phyloP scores from a whole-genome alignment of 495 filamentous ascomycete genomes.

The Chaetomium cochliodes region DNA sequence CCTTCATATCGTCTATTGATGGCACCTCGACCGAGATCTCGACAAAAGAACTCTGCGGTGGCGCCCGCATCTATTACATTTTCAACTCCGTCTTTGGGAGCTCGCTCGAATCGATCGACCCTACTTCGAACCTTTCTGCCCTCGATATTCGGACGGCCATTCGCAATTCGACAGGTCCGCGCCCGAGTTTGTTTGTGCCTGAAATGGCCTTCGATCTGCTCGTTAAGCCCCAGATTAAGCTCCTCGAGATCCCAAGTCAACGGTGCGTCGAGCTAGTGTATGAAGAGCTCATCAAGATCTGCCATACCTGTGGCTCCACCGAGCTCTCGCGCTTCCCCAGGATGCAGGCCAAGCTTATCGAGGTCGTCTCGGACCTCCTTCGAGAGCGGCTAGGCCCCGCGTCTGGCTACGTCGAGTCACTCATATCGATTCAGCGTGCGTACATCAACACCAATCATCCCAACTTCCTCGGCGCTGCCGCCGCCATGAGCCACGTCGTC shows the following conservation, averaged over 20 bases:
- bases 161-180: constrained; percentile 93
- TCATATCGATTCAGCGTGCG: constrained; percentile 94
- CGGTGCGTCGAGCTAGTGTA: constrained; percentile 97
- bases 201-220: constrained; percentile 96
- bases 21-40: constrained; percentile 98
- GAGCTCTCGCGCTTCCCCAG: constrained; percentile 90
- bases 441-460: constrained; percentile 99
- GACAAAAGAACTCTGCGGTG: constrained; percentile 96
- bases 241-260: constrained; percentile 92
- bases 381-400: constrained; percentile 87
- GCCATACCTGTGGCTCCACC: constrained; percentile 95
- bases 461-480: constrained; percentile 95
- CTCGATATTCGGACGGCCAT: constrained; percentile 98
- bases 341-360: constrained; percentile 94
- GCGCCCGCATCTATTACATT: constrained; percentile 97
- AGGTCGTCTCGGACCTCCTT: constrained; percentile 95
- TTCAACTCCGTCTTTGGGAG: constrained; percentile 99
- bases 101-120: constrained; percentile 92
- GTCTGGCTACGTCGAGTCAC: constrained; percentile 86
- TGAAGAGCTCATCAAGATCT: constrained; percentile 98
- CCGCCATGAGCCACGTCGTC: constrained; percentile 97
- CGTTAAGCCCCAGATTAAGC: constrained; percentile 97
- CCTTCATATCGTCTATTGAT: constrained; percentile 98
- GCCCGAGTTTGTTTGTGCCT: constrained; percentile 93
- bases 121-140: constrained; percentile 88